Evolutionary conservation across 2,329 filamentous ascomycete species (phyloP), one percentile per base, ranked within the genome.

Genomic region (Colletotrichum sp.): DNA sequence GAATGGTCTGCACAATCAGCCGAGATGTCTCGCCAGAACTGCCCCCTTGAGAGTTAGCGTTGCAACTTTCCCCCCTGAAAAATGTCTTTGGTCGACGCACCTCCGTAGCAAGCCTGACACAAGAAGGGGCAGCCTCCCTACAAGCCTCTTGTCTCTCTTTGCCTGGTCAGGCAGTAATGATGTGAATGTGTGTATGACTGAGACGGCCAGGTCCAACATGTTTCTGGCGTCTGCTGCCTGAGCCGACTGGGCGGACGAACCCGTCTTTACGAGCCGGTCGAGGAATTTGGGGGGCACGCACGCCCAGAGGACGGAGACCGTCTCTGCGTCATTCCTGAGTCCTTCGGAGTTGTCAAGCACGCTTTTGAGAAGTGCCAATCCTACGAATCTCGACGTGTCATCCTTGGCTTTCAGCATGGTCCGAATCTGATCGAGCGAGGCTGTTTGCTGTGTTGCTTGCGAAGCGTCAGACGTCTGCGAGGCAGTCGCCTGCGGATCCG

Each of bases 321-420:
- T 81, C 3, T 83, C 82, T 12, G 86, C 84, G 81, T 92, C 87
- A 68, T 87, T 83, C 60, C 87, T 87, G 27, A 92, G 82, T n/a
- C 87, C 82, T 27, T 87, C 83, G 8, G 90, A 89, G 80, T 91
- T 92, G 82, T 94, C 92, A 36, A 94, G 86, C 15, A 93, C 84
- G n/a, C 91, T 90, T 79, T 92, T 93, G 67, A 94, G 87, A 27
- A 94, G 86, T 2, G 92, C 91, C 27, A 94, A 85, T 9, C 92
- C 93, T 52, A 94, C 92, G 78, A 94, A 94, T 79, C 91, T 89
- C 25, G 91, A 91, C 1, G 93, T 94, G 80, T 94, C 93, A 80
- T 94, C 89, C 76, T 91, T 92, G 70, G 90, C 83, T 70, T 86
- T 85, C 39, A 94, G 87, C 4, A 94, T 87, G 2, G 85, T 80